Evolutionary conservation across 495 filamentous ascomycete genomes (phyloP), one percentile per base, ranked within the genome.

Genomic region (Oidiodendron maius): DNA sequence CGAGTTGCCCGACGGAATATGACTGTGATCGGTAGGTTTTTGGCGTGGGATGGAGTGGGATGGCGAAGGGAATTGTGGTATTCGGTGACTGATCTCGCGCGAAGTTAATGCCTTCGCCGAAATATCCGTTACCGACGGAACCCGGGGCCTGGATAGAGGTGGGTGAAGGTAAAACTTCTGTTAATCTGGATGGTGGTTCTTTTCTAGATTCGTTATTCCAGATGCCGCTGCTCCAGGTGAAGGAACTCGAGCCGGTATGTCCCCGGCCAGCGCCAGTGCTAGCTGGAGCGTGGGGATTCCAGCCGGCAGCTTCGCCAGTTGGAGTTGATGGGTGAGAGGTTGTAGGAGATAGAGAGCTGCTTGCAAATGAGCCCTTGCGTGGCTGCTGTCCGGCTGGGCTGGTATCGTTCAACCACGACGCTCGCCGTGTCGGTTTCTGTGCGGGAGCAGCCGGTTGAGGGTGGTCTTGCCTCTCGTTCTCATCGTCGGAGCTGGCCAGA

Each of bases 11-110:
- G 22, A 96, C 91, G 1, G 91, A 96, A 63, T 96, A 97, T 4
- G 93, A 98, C 67, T 95, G 88, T 12, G 93, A 98, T 24, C 93
- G 85, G 59, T 94, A 94, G 1, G 86, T 91, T 60, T 95, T 93
- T 9, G 85, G 87, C 0, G 89, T 93, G 3, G 91, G 91, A 51
- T 95, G 87, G 12, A 96, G 71, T 3, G 91, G 91, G 50, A 95
- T 95, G 4, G 87, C 77, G 51, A 96, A 94, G 12, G 90, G 90
- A 48, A 95, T 87, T 48, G 88, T 84, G 6, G 80, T 72, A 35
- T 71, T 73, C 11, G 69, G 53, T 11, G 61, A 46, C 68, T 57
- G 6, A 60, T 57, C 25, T 50, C 44, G 41, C 15, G 25, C n/a
- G 20, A 2, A 16, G 13, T 15, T 44, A 22, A 13, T 21, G 16